These are phyloP conservation scores for Cinnamomum micranthum DNA, from an alignment of 164 flowering plant genomes.

Conservation along the genomic window DNA sequence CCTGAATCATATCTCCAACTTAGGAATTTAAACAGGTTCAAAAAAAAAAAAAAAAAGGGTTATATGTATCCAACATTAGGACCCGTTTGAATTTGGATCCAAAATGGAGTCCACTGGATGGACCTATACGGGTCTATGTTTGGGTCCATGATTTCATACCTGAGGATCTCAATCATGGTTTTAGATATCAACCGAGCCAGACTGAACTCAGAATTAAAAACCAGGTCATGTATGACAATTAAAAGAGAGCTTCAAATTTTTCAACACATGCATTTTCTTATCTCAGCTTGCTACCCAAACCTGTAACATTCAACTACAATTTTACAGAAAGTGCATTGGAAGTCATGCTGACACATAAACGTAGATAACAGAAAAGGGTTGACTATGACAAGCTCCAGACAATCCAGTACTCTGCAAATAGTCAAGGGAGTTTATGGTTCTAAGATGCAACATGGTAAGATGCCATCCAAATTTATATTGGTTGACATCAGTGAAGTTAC, in stretches of 20 bases:
- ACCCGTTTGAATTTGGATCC: no score
- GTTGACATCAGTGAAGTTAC: not conserved
- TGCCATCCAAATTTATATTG: not conserved
- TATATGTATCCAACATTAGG: no score
- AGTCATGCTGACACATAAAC: not conserved
- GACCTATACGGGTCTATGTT: no score
- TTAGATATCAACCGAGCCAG: no score
- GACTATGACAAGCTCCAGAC: not conserved
- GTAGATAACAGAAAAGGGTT: not conserved
- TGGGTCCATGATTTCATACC: no score
- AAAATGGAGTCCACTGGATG: no score
- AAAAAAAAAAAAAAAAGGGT: no score
- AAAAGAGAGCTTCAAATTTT: not conserved
- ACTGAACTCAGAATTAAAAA: not conserved
- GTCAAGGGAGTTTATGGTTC: not conserved
- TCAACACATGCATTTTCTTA: not conserved
- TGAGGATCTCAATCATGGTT: no score
- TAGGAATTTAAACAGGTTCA: no score
- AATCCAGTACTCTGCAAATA: not conserved
- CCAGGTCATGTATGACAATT: not conserved
- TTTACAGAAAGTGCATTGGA: not conserved
- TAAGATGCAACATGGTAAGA: not conserved
- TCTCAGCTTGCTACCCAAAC: slow-evolving; percentile 66
- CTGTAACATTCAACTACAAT: slow-evolving; percentile 25
- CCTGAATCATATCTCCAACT: no score